Percentiles rank a stretch among this genome's conserved stretches.
phyloP scores from a whole-genome alignment of 2,329 filamentous ascomycete species.

The Metarhizium robertsii region DNA sequence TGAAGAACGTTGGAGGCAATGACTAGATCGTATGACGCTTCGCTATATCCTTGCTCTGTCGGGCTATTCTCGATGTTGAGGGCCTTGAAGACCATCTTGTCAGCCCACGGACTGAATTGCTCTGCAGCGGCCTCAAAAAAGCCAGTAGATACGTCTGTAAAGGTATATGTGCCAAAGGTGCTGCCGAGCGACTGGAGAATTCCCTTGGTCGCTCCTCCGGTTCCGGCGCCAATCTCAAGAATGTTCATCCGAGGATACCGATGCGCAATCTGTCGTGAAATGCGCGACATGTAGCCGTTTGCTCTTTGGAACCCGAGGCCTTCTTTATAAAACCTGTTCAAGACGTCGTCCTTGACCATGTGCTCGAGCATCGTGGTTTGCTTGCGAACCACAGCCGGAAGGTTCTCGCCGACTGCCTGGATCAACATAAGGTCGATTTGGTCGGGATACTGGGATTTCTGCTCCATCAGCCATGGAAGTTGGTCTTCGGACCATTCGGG shows the following conservation, averaged over 20 bases:
- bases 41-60: conserved; percentile 19
- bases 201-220: conserved; percentile 27
- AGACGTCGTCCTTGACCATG: background rate
- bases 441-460: no score
- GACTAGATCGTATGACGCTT: conserved; percentile 25
- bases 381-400: background rate
- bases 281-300: no score
- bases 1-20: conserved; percentile 28
- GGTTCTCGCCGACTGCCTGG: background rate
- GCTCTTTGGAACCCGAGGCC: background rate
- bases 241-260: conserved; percentile 31
- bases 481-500: no score
- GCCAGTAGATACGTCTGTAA: conserved; percentile 31
- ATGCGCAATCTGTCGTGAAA: conserved; percentile 9
- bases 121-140: conserved; percentile 23
- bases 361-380: background rate
- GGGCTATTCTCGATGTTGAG: conserved; percentile 16
- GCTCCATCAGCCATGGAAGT: no score
- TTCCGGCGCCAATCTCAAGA: conserved; percentile 32
- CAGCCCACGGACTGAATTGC: no score
- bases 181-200: conserved; percentile 22
- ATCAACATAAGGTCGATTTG: background rate
- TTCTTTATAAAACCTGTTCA: background rate
- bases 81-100: conserved; percentile 10
- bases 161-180: conserved; percentile 28